Conservation (phyloP, 2,329 filamentous ascomycete species). For the Periconia sp. region DNA sequence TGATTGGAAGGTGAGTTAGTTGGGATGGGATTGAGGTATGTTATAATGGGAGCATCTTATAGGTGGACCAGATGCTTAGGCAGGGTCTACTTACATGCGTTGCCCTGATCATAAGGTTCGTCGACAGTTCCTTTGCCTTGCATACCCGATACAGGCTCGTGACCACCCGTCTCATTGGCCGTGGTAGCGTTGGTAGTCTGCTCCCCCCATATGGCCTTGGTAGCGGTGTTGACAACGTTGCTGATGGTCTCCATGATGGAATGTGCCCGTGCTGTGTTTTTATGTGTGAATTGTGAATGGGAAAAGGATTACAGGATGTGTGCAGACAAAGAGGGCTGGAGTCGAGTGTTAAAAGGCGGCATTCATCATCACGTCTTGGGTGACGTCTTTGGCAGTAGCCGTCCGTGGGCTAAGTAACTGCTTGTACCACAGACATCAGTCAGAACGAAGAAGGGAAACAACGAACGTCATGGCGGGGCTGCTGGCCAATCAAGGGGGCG, state of each 20-base stretch:
- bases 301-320: neutral
- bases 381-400: neutral
- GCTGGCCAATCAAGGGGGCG: neutral
- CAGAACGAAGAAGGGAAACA: neutral
- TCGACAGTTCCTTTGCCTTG: conserved; percentile 66
- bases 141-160: conserved; percentile 73
- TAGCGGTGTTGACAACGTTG: conserved; percentile 37
- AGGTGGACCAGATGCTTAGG: neutral
- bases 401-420: neutral
- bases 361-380: neutral
- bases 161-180: conserved; percentile 43
- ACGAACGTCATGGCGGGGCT: neutral
- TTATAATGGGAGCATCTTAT: too few relatives aligned
- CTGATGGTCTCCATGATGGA: conserved; percentile 43
- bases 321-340: neutral
- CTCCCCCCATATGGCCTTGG: conserved; percentile 43
- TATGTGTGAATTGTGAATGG: too few relatives aligned
- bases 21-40: neutral
- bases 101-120: conserved; percentile 80
- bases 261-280: neutral
- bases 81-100: conserved; percentile 55
- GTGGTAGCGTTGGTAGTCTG: conserved; percentile 30
- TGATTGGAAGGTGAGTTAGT: neutral
- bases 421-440: too few relatives aligned
- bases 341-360: neutral